Conservation (phyloP, 768 basidiomycete species). For the Lactifluus volemus region DNA sequence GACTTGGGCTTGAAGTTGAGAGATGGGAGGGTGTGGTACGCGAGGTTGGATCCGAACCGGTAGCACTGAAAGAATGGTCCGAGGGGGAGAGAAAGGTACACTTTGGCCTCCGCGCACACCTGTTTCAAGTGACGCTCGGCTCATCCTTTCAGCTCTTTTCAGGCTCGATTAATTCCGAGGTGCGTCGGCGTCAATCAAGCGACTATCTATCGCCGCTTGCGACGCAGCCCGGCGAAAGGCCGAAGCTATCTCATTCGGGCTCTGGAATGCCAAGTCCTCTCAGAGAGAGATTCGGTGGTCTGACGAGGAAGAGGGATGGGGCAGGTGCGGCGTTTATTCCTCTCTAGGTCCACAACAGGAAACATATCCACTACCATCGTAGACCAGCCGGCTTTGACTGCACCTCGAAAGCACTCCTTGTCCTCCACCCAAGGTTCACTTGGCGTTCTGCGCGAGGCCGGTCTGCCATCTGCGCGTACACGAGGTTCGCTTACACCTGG, state of each 20-base stretch:
- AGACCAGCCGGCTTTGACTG: constrained; percentile 51
- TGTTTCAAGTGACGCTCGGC: not conserved
- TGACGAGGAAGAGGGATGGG: constrained; percentile 59
- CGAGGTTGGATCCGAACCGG: constrained; percentile 63
- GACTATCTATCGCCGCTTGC: constrained; percentile 59
- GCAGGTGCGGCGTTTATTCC: constrained; percentile 39
- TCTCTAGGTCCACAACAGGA: not conserved
- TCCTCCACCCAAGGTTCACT: constrained; percentile 50
- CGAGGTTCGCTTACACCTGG: constrained; percentile 49
- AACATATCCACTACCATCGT: constrained; percentile 13
- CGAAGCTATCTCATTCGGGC: constrained; percentile 44
- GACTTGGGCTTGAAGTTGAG: constrained; percentile 78
- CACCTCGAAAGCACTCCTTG: constrained; percentile 63
- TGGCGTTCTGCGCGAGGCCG: constrained; percentile 49
- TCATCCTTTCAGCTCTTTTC: constrained; percentile 55
- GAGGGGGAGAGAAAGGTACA: constrained; percentile 83
- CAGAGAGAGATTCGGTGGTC: constrained; percentile 56
- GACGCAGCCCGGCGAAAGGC: constrained; percentile 47
- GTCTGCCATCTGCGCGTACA: constrained; percentile 55
- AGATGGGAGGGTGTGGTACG: constrained; percentile 85
- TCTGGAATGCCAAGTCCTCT: constrained; percentile 45
- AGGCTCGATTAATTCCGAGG: constrained; percentile 76
- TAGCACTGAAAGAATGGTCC: constrained; percentile 67
- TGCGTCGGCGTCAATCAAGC: constrained; percentile 75
- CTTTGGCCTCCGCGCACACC: constrained; percentile 16